Percentiles rank a stretch among this genome's conserved stretches.
Evolutionary conservation across 2,329 filamentous ascomycete genomes (phyloP).

Genomic region (Zymoseptoria pseudotritici): DNA sequence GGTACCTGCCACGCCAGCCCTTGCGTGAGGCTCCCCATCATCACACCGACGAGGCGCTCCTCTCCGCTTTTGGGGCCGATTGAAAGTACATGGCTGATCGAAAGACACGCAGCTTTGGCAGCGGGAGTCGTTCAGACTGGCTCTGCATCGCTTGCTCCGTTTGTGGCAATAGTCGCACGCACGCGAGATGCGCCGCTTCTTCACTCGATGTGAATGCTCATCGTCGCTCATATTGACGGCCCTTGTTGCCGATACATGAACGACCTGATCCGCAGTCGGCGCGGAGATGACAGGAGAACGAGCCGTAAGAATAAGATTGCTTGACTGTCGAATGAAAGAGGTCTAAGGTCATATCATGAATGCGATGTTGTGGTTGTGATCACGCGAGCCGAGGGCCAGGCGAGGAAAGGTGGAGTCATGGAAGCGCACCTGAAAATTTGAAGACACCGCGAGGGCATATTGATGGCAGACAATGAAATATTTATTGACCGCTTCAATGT

Average conservation of each 20-base stretch:
- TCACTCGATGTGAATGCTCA: background rate
- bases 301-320: no score
- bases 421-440: no score
- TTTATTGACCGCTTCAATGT: no score
- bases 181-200: constrained; percentile 6
- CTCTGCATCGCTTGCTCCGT: constrained; percentile 1
- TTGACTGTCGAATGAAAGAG: no score
- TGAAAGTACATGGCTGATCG: constrained; percentile 37
- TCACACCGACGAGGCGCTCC: constrained; percentile 1
- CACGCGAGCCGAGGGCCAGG: no score
- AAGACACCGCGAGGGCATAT: no score
- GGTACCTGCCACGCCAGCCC: background rate
- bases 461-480: no score
- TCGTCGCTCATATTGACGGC: background rate
- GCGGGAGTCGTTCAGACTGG: constrained; percentile 22
- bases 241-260: background rate
- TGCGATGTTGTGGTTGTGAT: no score
- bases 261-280: no score
- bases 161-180: constrained; percentile 6
- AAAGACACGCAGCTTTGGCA: constrained; percentile 43
- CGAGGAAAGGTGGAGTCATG: no score
- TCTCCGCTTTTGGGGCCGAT: constrained; percentile 25
- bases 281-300: no score
- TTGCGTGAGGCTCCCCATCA: background rate
- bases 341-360: no score